Percentiles rank a stretch among this genome's conserved stretches.
Conservation (phyloP, 805 yeast genomes). For the Candida yuanshanica region DNA sequence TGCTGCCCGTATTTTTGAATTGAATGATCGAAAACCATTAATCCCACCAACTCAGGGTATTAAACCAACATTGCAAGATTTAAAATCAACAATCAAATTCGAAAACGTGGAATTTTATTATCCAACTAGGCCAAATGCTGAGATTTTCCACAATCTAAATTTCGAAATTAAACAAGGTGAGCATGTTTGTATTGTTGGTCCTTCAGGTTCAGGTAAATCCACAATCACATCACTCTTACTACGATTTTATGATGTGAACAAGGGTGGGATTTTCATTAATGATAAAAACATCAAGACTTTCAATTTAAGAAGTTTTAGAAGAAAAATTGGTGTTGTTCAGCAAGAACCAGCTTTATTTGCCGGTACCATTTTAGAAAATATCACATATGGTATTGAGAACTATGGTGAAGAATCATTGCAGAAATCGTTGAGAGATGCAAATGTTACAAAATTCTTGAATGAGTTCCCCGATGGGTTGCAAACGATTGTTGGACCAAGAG, state of each 20-base stretch:
- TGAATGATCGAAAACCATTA: slow-evolving; percentile 69
- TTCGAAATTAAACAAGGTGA: slow-evolving; percentile 71
- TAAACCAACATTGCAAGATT: slow-evolving; percentile 28
- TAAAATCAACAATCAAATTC: slow-evolving; percentile 47
- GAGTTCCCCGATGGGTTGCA: slow-evolving; percentile 79
- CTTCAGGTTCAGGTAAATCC: slow-evolving; percentile 95
- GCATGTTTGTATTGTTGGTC: slow-evolving; percentile 91
- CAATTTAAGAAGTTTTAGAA: slow-evolving; percentile 67
- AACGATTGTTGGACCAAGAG: slow-evolving; percentile 81
- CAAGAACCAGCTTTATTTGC: slow-evolving; percentile 90
- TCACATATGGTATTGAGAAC: slow-evolving; percentile 60
- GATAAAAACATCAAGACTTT: slow-evolving; percentile 55
- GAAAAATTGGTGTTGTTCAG: slow-evolving; percentile 81
- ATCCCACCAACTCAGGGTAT: slow-evolving; percentile 65
- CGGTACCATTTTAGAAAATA: slow-evolving; percentile 80
- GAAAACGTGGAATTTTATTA: slow-evolving; percentile 63
- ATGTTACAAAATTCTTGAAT: slow-evolving; percentile 61
- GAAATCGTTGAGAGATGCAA: slow-evolving; percentile 62
- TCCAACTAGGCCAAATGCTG: slow-evolving; percentile 75
- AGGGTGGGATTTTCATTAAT: slow-evolving; percentile 63
- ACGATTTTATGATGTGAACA: slow-evolving; percentile 74
- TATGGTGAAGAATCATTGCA: slow-evolving; percentile 55
- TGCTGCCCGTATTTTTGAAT: slow-evolving; percentile 83
- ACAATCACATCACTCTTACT: slow-evolving; percentile 75
- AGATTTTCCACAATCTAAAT: slow-evolving; percentile 56